Evolutionary conservation across 176 grass and related monocot species (phyloP).

Genomic region (Miscanthus lutarioriparius): DNA sequence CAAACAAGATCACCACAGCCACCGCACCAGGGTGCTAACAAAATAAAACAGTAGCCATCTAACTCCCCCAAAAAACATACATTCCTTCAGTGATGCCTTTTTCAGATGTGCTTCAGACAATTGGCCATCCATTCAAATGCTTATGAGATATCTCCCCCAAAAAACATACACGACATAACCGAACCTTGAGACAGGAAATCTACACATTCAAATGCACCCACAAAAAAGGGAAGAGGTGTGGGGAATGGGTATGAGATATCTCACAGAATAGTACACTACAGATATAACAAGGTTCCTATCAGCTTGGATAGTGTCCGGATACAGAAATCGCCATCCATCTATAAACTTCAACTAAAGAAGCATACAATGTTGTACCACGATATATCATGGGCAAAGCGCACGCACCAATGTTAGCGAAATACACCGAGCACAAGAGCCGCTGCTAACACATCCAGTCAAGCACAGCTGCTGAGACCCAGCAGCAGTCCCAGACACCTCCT

Average conservation of each 20-base stretch:
- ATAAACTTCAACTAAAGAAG: slow-evolving; percentile 39
- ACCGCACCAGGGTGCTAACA: too few relatives aligned
- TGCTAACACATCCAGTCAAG: slow-evolving; percentile 34
- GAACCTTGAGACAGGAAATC: not conserved
- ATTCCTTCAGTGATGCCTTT: not conserved
- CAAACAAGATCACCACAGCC: too few relatives aligned
- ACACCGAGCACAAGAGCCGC: slow-evolving; percentile 58
- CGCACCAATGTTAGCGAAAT: slow-evolving; percentile 49
- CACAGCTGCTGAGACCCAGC: slow-evolving; percentile 40
- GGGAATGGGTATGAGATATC: not conserved
- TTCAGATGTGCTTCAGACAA: too few relatives aligned
- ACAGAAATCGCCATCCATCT: slow-evolving; percentile 33
- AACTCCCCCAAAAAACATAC: not conserved
- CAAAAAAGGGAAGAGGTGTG: too few relatives aligned
- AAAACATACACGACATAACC: too few relatives aligned
- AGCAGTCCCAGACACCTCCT: slow-evolving; percentile 56
- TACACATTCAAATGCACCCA: not conserved
- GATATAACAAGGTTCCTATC: slow-evolving; percentile 22
- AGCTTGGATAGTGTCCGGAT: slow-evolving; percentile 26
- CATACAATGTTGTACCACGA: slow-evolving; percentile 39
- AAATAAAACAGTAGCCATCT: too few relatives aligned
- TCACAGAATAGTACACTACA: slow-evolving; percentile 36
- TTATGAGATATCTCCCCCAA: too few relatives aligned
- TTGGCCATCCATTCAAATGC: too few relatives aligned
- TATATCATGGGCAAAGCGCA: slow-evolving; percentile 42